These are phyloP conservation scores for Vitis hybrid DNA, from an alignment of 177 flowering plant species.

Conservation along the genomic window DNA sequence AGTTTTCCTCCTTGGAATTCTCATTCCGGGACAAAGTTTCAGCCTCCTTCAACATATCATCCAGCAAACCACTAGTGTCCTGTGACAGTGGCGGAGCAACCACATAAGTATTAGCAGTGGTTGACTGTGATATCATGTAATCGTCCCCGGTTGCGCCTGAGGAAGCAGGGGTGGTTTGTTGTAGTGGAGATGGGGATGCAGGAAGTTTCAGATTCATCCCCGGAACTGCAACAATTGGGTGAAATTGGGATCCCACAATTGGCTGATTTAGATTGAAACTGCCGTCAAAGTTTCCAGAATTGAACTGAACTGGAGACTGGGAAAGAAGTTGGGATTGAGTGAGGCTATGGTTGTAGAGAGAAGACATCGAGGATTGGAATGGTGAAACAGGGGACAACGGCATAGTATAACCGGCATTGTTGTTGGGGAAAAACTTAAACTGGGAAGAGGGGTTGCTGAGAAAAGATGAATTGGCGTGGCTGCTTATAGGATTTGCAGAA, in stretches of 20 bases:
- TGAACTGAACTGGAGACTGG: constrained; percentile 3
- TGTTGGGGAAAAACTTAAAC: constrained; percentile 1
- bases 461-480: background rate
- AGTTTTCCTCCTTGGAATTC: background rate
- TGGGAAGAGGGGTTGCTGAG: constrained; percentile 4
- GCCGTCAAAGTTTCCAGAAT: background rate
- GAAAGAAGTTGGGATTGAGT: background rate
- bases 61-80: constrained; percentile 38
- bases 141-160: constrained; percentile 11
- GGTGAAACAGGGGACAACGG: constrained; percentile 16
- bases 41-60: constrained; percentile 38
- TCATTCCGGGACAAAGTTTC: constrained; percentile 13
- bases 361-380: background rate
- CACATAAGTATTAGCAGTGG: background rate
- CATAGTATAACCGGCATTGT: constrained; percentile 3
- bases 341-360: background rate
- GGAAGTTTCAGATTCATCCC: constrained; percentile 29
- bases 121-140: background rate
- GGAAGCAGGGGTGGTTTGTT: constrained; percentile 12
- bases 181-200: constrained; percentile 38
- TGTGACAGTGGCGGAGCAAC: background rate
- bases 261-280: constrained; percentile 11
- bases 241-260: constrained; percentile 8
- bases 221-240: background rate
- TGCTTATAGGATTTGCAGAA: background rate